Evolutionary conservation across 179 eudicot species (phyloP).

Genomic region (Carnegiea gigantea): DNA sequence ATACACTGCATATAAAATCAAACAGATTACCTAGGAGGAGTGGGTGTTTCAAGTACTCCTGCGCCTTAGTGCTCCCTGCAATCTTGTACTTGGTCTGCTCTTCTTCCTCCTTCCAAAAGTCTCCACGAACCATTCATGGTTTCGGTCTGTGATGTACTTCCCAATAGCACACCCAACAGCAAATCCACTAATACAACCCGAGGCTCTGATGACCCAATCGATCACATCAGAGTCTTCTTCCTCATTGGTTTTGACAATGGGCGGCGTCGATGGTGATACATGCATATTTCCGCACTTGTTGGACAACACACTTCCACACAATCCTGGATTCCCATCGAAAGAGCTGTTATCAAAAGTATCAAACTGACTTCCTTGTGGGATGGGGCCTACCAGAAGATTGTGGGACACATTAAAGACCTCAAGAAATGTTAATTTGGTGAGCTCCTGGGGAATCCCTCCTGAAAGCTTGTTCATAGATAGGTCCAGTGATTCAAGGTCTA

Average conservation of each 20-base stretch:
- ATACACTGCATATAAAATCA: too few relatives aligned
- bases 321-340: not conserved
- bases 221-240: not conserved
- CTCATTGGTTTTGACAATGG: not conserved
- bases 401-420: conserved; percentile 36
- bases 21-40: too few relatives aligned
- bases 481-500: conserved; percentile 37
- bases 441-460: conserved; percentile 30
- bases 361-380: not conserved
- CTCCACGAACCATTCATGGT: conserved; percentile 1
- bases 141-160: not conserved
- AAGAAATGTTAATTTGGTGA: conserved; percentile 25
- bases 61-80: not conserved
- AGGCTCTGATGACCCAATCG: not conserved
- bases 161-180: not conserved
- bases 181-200: not conserved
- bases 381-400: conserved; percentile 30
- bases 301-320: not conserved
- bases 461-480: conserved; percentile 35
- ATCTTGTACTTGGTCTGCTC: not conserved
- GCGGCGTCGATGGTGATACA: not conserved
- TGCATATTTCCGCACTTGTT: not conserved
- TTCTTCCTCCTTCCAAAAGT: not conserved
- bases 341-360: conserved; percentile 1
- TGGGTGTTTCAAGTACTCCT: not conserved